phyloP scores from a whole-genome alignment of 176 grass and related monocot species.

The Poa annua region DNA sequence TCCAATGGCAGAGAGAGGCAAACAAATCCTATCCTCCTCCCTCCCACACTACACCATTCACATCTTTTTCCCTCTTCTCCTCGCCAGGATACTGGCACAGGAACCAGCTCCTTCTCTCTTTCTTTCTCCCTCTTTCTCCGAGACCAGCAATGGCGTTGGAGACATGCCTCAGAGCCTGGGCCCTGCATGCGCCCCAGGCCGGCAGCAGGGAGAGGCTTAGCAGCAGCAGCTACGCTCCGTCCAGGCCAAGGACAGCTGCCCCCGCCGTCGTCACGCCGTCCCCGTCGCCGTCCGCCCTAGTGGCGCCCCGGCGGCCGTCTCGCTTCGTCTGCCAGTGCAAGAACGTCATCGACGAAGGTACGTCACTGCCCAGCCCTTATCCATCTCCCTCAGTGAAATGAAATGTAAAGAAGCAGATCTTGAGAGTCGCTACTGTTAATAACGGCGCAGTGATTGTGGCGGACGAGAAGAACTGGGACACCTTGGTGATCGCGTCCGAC shows the following conservation, averaged over 20 bases:
- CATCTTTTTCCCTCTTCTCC: background rate
- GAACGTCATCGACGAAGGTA: constrained; percentile 87
- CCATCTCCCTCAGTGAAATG: background rate
- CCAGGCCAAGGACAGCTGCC: constrained; percentile 23
- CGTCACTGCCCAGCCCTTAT: background rate
- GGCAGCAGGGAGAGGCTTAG: constrained; percentile 46
- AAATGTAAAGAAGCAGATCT: background rate
- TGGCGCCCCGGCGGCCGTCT: constrained; percentile 32
- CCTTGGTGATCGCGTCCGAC: constrained; percentile 60
- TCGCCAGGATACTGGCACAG: constrained; percentile 4
- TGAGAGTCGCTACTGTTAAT: background rate
- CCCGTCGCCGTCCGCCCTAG: background rate
- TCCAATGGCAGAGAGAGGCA: constrained; percentile 40
- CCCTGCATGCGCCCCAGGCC: constrained; percentile 46
- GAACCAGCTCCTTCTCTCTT: constrained; percentile 12
- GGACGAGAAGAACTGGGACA: constrained; percentile 74
- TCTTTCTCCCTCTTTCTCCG: background rate
- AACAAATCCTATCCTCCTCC: constrained; percentile 57
- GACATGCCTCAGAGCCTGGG: constrained; percentile 78
- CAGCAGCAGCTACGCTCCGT: constrained; percentile 33
- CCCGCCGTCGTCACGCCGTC: constrained; percentile 2
- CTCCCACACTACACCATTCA: background rate
- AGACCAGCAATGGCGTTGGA: constrained; percentile 67
- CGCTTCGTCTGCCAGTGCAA: constrained; percentile 67
- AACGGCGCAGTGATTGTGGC: constrained; percentile 63